Base-by-base conservation (phyloP, 2,329 filamentous ascomycete genomes). In the Aspergillus sp. region DNA sequence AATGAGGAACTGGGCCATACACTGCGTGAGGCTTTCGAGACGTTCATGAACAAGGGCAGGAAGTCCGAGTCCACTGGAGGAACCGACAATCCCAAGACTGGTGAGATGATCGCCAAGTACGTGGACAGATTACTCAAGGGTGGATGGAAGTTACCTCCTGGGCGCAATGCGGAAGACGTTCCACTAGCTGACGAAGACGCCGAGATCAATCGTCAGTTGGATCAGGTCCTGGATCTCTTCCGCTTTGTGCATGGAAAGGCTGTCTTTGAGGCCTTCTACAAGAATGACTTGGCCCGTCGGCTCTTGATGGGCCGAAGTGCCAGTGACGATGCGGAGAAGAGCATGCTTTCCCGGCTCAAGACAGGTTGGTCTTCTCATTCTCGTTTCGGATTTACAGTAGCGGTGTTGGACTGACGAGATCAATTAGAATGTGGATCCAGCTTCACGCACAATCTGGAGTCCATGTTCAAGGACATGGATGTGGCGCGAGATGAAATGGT, bases 391-490 rank as follows among this genome's bases (percentile, higher is more conserved):
- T 24, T 6, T 35, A 10, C n/a, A 7, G 7, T 6, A 36, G 13
- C 32, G 6, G 10, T 11, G 16, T 22, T 16, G 26, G 20, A 13
- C 56, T 59, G 32, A 60, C 17, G 13, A 14, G 22, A 10, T 3
- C 8, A 9, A 30, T 5, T 53, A 74, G 94, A 99, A 76, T 99
- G 94, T 67, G 94, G 94, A 36, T 88, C 89, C 13, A 89, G 84
- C 61, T 97, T 99, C 69, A 99, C 94, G 0, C 92, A 96, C 67
- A 99, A 99, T 65, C 79, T 99, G 0, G 95, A 99, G 73, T 90
- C 93, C 57, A 99, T 99, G 94, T 99, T 99, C 78, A 96, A 95
- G 71, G 94, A 99, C 65, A 90, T 97, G 71, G 92, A 96, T 67
- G 81, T 96, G 17, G 89, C 89, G 11, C 88, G 88, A 55, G 94